Base-by-base conservation (phyloP, 2,329 filamentous ascomycete species). In the Macrophomina tecta region DNA sequence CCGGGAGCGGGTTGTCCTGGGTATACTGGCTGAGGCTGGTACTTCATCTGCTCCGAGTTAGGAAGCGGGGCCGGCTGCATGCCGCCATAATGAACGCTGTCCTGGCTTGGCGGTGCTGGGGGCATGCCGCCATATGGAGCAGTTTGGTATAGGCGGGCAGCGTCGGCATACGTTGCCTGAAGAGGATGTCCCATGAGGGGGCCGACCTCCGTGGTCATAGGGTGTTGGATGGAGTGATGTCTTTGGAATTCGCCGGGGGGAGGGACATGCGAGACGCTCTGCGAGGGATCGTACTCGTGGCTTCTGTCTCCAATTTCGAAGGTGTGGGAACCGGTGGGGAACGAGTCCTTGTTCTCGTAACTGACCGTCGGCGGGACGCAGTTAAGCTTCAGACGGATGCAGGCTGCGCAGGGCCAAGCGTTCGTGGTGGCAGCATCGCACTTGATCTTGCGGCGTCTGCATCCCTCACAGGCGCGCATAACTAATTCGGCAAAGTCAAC, bases 401-500 rank as follows among this genome's bases (percentile, higher is more conserved):
- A 99, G 42, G 95, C 93, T 48, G 94, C 95, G 79, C 94, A 98
- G 34, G 95, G 95, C 94, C 95, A 98, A 45, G 93, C 93, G 78
- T 98, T 97, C 48, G 94, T 97, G 14, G 94, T 97, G 23, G 94
- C 94, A 63, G 94, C 93, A 82, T 98, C 95, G 81, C 94, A 99
- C 79, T 97, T 97, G 77, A 99, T 99, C 81, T 99, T 99, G 75
- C 94, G 89, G 80, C 93, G 90, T 69, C 94, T 88, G 77, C 94
- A 98, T 68, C 94, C 94, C 81, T 97, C 94, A 79, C 94, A 98
- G 66, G 94, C 95, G 83, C 95, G 90, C 93, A 97, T 97, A 63
- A 97, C 94, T 96, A 69, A 68, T 49, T 62, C 42, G 58, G 58
- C 48, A 42, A 36, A 53, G 34, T 67, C 23, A 62, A 45, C 67